Base-by-base conservation (phyloP, 306 rosid species). In the Luffa aegyptiaca region DNA sequence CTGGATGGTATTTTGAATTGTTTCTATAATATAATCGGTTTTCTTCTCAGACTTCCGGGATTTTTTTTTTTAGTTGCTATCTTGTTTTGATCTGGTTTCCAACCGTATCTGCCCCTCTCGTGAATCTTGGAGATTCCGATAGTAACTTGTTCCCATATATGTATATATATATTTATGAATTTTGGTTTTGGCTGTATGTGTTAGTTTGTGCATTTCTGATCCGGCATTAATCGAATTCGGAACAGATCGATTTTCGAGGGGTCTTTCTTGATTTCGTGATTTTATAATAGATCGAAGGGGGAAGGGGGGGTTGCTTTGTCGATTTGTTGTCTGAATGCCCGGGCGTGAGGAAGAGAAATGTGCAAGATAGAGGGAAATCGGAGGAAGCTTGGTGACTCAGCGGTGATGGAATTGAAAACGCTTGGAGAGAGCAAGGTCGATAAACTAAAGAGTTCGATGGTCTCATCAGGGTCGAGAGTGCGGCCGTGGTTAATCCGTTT, bases 401-500 rank as follows among this genome's bases (percentile, higher is more conserved):
- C 45, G 51, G 64, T 17, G 82, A 79, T 79, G 82, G 76, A 49
- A 39, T 49, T 79, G 62, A 79, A 37, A 70, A 33, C 76, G 21
- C 1, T 79, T 2, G 76, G 77, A 79, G 76, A 20, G 39, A 66
- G 82, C 53, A 86, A 80, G 65, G 75, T 77, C n/a, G 88, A 82
- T 68, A 82, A 84, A 63, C 26, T 87, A 20, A 88, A 80, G 86
- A 77, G 74, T 6, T 59, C 86, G 81, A 82, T 81, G 91, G 82
- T 69, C 74, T 77, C 14, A 55, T 80, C 35, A 68, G 81, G 80
- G 80, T 72, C 59, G 78, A 76, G 13, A 89, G 81, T 88, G 26
- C 90, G 77, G 36, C n/a, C 82, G 26, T 89, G 93, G 96, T 82
- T 80, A 42, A 69, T 86, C 76, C 48, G 90, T 46, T 63, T 77